Evolutionary conservation across 306 rosid genomes (phyloP), one percentile per base, ranked within the genome.

Genomic region (Ceratonia siliqua): DNA sequence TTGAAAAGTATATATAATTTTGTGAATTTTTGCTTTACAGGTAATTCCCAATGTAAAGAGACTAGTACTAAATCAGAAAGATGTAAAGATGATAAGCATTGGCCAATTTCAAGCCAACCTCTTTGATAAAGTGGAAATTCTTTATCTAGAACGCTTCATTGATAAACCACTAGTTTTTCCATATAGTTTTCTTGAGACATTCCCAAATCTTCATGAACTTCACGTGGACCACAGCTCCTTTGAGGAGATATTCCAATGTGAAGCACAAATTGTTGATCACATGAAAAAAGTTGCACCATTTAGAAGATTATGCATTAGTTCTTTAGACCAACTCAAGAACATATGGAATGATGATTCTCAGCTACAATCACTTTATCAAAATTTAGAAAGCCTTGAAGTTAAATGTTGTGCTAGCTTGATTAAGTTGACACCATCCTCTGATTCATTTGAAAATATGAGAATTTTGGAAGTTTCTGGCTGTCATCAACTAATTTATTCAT

Each of bases 201-300:
- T 73, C 28, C 70, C 28, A 20, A 30, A 32, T 9, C 6, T 73
- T 5, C 2, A 27, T 11, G 11, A 20, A 20, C 59, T 73, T n/a
- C 3, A 4, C 2, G 21, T 73, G 22, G 0, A 0, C 0, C 0
- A 1, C 5, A 28, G 48, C 17, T 27, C 3, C 1, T 57, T 33
- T 20, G 48, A 28, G 14, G 25, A 73, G 27, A 38, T 72, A 72
- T n/a, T 72, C 17, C 67, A 42, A 4, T 24, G 24, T 43, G 46
- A 58, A 13, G 69, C 8, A 20, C 8, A 42, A 20, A 21, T 39
- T 21, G 2, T 2, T 12, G 20, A 41, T 41, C 7, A 39, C 2
- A 0, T 5, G 13, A 20, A 5, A 7, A 22, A 22, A 22, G 0
- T 21, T 22, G 12, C 52, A 22, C 35, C 70, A 10, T 5, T 63